Base-by-base conservation (phyloP, 2,329 filamentous ascomycete genomes). In the Trichoderma endophyticum region DNA sequence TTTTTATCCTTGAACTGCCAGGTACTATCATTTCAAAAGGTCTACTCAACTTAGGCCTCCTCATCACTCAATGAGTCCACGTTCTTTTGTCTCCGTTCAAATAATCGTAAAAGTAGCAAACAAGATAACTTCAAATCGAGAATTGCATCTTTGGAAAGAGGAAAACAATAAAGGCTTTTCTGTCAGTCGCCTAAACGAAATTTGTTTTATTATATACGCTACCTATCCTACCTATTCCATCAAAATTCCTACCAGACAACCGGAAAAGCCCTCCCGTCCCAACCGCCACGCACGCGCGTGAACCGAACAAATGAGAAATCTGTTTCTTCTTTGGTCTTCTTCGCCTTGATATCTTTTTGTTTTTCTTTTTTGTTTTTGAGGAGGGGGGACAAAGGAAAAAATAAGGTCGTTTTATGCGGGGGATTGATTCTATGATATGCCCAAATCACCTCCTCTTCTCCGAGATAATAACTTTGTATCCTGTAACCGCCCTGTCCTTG, bases 221-320 rank as follows among this genome's bases (percentile, higher is more conserved):
- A 62, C 65, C 65, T 68, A 68, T 60, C 66, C 66, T 69, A 54
- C 57, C 66, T 60, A 69, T 24, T 48, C 64, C 61, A 54, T 59
- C n/a, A 70, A 9, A 36, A 39, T 69, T 61, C 54, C 67, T 34
- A 32, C 65, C 57, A 61, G n/a, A 51, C 43, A 51, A 51, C n/a
- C 30, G 26, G 39, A n/a, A 39, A 60, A 51, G 24, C 21, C 57
- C 39, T 34, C 32, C 28, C 39, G 43, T 61, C 43, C 57, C 67
- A 70, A 8, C 65, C 57, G 18, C 67, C 67, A 69, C 67, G 28
- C 67, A 51, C 34, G 57, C 43, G 67, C 36, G 56, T 51, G 30
- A 34, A 62, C 28, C 28, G 11, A 70, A 70, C 56, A 70, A 62
- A 62, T 36, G 39, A 54, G 57, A 54, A 54, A 26, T 61, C 36